phyloP scores from a whole-genome alignment of 1,284 basidiomycete genomes.

The Cutaneotrichosporon dermatis region DNA sequence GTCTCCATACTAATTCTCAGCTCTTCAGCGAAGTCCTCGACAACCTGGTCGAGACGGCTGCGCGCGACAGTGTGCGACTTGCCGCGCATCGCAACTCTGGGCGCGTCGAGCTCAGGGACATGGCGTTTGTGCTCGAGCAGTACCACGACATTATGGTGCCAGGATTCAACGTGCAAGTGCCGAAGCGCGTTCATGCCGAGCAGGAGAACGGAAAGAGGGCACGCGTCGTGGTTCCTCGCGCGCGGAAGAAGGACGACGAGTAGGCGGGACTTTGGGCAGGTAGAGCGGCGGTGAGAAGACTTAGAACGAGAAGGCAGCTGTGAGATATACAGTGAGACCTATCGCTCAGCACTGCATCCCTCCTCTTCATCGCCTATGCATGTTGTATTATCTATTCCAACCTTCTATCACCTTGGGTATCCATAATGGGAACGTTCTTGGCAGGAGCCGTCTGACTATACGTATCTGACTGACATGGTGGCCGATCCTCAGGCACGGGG shows the following conservation, averaged over 20 bases:
- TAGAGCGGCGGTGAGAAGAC: not conserved
- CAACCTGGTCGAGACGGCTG: conserved; percentile 26
- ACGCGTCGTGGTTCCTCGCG: conserved; percentile 18
- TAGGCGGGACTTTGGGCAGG: not conserved
- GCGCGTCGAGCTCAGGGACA: conserved; percentile 40
- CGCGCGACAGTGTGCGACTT: conserved; percentile 29
- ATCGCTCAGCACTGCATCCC: too few relatives aligned
- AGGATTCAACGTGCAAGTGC: conserved; percentile 35
- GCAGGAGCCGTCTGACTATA: too few relatives aligned
- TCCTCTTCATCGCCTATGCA: too few relatives aligned
- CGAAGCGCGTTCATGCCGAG: conserved; percentile 30
- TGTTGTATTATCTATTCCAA: too few relatives aligned
- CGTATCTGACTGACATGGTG: too few relatives aligned
- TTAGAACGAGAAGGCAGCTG: too few relatives aligned
- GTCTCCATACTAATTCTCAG: conserved; percentile 11
- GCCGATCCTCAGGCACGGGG: too few relatives aligned
- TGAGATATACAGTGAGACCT: too few relatives aligned
- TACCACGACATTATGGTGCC: conserved; percentile 33
- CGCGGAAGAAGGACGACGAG: conserved; percentile 8
- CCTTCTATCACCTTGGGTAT: too few relatives aligned
- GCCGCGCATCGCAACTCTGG: conserved; percentile 35
- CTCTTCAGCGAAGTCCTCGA: conserved; percentile 35
- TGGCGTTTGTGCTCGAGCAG: conserved; percentile 34
- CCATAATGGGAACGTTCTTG: too few relatives aligned
- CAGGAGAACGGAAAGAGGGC: conserved; percentile 22